These are phyloP conservation scores for Leccinum griseonigrum DNA, from an alignment of 1,284 basidiomycete genomes.

Conservation along the genomic window DNA sequence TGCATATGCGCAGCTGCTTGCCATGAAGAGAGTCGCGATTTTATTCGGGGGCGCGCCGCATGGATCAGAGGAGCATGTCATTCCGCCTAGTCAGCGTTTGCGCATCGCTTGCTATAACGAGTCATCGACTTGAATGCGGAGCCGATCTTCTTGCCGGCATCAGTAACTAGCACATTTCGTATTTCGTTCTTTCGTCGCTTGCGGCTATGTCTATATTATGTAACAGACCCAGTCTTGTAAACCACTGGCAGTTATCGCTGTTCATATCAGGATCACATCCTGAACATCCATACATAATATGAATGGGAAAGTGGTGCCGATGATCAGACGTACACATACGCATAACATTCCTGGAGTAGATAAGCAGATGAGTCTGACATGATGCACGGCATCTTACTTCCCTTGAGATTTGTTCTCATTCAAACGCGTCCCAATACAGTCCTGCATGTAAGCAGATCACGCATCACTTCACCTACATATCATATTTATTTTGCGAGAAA, in stretches of 20 bases:
- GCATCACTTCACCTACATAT: background rate
- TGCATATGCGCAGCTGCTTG: slow-evolving; percentile 46
- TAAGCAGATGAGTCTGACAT: too few species aligned
- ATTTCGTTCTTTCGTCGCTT: slow-evolving; percentile 8
- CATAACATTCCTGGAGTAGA: background rate
- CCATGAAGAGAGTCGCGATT: slow-evolving; percentile 86
- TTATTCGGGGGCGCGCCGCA: slow-evolving; percentile 68
- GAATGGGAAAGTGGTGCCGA: background rate
- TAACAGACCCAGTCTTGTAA: background rate
- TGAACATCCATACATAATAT: background rate
- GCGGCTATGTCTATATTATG: background rate
- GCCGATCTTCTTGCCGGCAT: background rate
- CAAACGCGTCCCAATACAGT: background rate
- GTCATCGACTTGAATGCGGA: background rate
- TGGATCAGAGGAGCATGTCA: slow-evolving; percentile 53
- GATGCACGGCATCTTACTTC: too few species aligned
- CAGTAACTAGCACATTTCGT: slow-evolving; percentile 20
- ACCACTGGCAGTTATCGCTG: background rate
- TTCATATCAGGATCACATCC: background rate
- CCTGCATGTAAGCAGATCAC: background rate
- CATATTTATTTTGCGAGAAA: too few species aligned
- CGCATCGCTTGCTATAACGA: slow-evolving; percentile 50
- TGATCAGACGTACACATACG: background rate
- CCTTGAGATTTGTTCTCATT: background rate
- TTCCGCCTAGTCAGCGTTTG: slow-evolving; percentile 62